A percentile compares a stretch with the other conserved stretches of the same genome.
Conservation (phyloP, 1,284 basidiomycete species). For the Wallemia hederae region DNA sequence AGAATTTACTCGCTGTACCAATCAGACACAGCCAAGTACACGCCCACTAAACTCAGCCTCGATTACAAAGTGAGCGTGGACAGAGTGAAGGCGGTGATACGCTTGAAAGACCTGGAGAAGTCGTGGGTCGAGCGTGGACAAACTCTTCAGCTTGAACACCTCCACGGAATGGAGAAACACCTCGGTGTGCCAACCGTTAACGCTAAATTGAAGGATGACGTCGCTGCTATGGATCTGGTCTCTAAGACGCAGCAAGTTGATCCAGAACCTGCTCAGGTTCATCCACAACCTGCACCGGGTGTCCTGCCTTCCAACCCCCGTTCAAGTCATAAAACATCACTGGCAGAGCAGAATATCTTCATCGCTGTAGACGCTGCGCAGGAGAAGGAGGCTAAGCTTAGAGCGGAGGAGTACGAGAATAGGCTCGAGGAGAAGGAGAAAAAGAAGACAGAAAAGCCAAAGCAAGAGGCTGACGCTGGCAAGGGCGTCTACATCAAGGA, state of each 20-base stretch:
- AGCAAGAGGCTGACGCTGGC: background rate
- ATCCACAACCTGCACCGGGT: background rate
- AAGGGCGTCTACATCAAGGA: background rate
- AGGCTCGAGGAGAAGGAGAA: background rate
- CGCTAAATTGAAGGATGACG: background rate
- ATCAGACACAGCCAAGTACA: background rate
- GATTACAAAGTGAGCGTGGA: conserved; percentile 10
- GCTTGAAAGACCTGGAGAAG: conserved; percentile 12
- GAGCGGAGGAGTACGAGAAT: background rate
- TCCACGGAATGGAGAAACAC: background rate
- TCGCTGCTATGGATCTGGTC: background rate
- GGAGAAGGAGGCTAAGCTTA: background rate
- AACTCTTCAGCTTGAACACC: background rate
- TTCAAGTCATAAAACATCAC: background rate
- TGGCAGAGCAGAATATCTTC: background rate
- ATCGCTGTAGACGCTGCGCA: background rate
- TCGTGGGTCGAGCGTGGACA: conserved; percentile 3
- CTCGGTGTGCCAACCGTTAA: background rate
- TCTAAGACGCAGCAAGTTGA: background rate
- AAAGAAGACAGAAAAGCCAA: background rate
- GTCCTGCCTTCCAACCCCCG: background rate
- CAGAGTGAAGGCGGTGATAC: conserved; percentile 11
- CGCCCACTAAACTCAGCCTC: conserved; percentile 8
- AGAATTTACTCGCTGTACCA: conserved; percentile 6
- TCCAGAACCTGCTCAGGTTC: background rate